Evolutionary conservation across 306 rosid genomes (phyloP).

Genomic region (Vicia faba): DNA sequence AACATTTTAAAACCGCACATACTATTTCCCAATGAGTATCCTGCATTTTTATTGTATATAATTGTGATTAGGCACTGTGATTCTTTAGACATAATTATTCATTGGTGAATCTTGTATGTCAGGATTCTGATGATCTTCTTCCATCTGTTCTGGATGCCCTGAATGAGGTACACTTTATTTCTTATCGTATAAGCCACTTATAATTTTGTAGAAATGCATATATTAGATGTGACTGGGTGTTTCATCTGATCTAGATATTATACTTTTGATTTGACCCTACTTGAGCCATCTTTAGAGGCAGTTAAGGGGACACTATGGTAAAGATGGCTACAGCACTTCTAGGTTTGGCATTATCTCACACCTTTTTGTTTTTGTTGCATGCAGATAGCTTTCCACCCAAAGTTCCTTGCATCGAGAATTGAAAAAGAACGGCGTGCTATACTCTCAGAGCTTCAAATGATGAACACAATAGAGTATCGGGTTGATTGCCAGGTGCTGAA

Average conservation of each 20-base stretch:
- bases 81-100: conserved; percentile 14
- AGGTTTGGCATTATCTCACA: conserved; percentile 29
- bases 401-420: conserved; percentile 93
- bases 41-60: conserved; percentile 20
- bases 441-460: conserved; percentile 98
- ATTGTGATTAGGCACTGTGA: conserved; percentile 4
- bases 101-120: conserved; percentile 41
- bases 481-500: conserved; percentile 93
- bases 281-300: conserved; percentile 8
- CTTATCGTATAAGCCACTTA: conserved; percentile 7
- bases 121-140: conserved; percentile 97
- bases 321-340: conserved; percentile 30
- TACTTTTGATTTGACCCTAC: conserved; percentile 29
- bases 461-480: conserved; percentile 97
- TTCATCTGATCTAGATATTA: conserved; percentile 17
- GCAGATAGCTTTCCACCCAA: conserved; percentile 97
- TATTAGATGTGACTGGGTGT: conserved; percentile 19
- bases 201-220: conserved; percentile 3
- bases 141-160: conserved; percentile 92
- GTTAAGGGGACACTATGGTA: conserved; percentile 3
- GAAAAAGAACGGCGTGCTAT: conserved; percentile 98
- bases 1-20: conserved; percentile 3
- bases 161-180: conserved; percentile 69
- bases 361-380: conserved; percentile 46
- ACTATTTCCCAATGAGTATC: conserved; percentile 9